Percentiles rank a stretch among this genome's conserved stretches.
phyloP scores from a whole-genome alignment of 768 basidiomycete species.

The Suillus tomentosus region DNA sequence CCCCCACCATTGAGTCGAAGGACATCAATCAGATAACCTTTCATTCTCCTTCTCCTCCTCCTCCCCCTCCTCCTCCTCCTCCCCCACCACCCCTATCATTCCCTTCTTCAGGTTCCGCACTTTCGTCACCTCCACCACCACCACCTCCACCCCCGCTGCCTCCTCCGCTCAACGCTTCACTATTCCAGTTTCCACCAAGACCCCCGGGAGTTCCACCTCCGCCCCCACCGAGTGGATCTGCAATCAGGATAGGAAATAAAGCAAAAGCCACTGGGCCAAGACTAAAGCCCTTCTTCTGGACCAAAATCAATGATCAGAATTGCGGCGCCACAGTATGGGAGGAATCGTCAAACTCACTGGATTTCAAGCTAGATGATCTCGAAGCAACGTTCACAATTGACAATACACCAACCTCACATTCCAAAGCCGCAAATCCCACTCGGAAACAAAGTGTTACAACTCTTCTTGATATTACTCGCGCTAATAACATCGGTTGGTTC shows the following conservation, averaged over 20 bases:
- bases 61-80: constrained; percentile 32
- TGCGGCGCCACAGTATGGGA: constrained; percentile 68
- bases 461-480: constrained; percentile 75
- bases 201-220: constrained; percentile 41
- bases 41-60: constrained; percentile 28
- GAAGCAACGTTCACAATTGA: constrained; percentile 73
- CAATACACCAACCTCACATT: constrained; percentile 41
- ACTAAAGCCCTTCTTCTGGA: constrained; percentile 91
- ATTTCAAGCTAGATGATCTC: constrained; percentile 69
- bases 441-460: constrained; percentile 69
- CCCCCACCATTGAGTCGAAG: constrained; percentile 17
- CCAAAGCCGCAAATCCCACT: constrained; percentile 40
- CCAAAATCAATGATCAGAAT: constrained; percentile 58
- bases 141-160: constrained; percentile 35
- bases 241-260: constrained; percentile 35
- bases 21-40: constrained; percentile 10
- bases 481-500: constrained; percentile 77
- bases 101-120: constrained; percentile 14
- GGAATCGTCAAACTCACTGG: constrained; percentile 44
- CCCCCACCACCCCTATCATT: constrained; percentile 19
- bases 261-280: constrained; percentile 47
- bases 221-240: constrained; percentile 24
- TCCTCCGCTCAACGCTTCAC: constrained; percentile 24
- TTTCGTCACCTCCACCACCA: constrained; percentile 30
- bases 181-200: constrained; percentile 30